Evolutionary conservation across 2,329 filamentous ascomycete species (phyloP).

Genomic region (Magnaporthiopsis incrustans): DNA sequence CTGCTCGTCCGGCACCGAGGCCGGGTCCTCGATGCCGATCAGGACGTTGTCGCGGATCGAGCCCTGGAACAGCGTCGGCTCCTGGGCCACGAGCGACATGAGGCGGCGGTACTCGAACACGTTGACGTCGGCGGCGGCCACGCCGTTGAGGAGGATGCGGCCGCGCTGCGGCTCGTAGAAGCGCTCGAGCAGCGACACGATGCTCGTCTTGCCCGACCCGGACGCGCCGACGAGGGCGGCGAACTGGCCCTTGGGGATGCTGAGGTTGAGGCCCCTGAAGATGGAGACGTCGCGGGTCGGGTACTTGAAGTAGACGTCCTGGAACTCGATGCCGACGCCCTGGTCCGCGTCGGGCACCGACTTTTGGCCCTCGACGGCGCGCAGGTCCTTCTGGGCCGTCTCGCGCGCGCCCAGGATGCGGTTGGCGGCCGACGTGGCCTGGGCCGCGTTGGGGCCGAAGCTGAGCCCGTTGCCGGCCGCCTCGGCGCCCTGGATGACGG

Average conservation of each 20-base stretch:
- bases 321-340: slow-evolving; percentile 48
- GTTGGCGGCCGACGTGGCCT: slow-evolving; percentile 51
- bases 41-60: slow-evolving; percentile 63
- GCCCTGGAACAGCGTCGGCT: slow-evolving; percentile 63
- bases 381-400: slow-evolving; percentile 27
- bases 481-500: slow-evolving; percentile 60
- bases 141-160: slow-evolving; percentile 54
- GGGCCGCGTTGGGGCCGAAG: slow-evolving; percentile 57
- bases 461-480: slow-evolving; percentile 59
- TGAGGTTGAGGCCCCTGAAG: slow-evolving; percentile 54
- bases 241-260: slow-evolving; percentile 61
- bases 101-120: slow-evolving; percentile 54
- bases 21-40: slow-evolving; percentile 47
- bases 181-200: slow-evolving; percentile 56
- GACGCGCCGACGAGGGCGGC: slow-evolving; percentile 62
- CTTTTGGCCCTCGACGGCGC: slow-evolving; percentile 20
- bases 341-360: slow-evolving; percentile 36
- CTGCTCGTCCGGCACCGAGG: slow-evolving; percentile 40
- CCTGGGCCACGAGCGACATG: slow-evolving; percentile 66
- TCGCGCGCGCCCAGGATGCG: slow-evolving; percentile 47
- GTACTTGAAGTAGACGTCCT: slow-evolving; percentile 52
- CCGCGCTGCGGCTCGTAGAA: slow-evolving; percentile 65
- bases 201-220: slow-evolving; percentile 62
- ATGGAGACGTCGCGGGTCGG: slow-evolving; percentile 48
- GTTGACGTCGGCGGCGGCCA: slow-evolving; percentile 50